Conservation (phyloP, 2,329 filamentous ascomycete genomes). For the Hymenoscyphus scutula region DNA sequence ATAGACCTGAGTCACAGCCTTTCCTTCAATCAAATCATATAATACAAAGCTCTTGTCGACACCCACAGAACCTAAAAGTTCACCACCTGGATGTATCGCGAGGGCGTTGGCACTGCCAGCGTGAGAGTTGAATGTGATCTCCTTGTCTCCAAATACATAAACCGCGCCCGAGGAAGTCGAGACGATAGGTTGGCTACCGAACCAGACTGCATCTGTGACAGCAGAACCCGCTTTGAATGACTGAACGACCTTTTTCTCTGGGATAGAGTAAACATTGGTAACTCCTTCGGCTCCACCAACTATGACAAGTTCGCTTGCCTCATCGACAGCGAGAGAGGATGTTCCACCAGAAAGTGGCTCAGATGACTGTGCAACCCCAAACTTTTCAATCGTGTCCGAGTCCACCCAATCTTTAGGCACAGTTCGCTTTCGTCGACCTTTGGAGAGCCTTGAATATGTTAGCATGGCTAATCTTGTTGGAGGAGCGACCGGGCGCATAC, state of each 20-base stretch:
- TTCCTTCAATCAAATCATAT: conserved; percentile 71
- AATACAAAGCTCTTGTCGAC: conserved; percentile 90
- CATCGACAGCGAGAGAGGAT: conserved; percentile 55
- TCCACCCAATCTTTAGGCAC: conserved; percentile 84
- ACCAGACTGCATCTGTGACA: conserved; percentile 56
- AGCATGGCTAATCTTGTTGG: conserved; percentile 16
- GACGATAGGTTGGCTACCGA: conserved; percentile 34
- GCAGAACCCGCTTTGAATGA: conserved; percentile 42
- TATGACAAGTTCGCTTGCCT: conserved; percentile 57
- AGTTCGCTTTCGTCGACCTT: conserved; percentile 84
- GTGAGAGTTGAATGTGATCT: conserved; percentile 71
- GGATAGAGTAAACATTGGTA: conserved; percentile 75
- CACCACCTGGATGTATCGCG: conserved; percentile 77
- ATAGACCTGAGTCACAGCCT: conserved; percentile 74
- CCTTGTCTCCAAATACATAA: conserved; percentile 72
- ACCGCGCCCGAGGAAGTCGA: conserved; percentile 53
- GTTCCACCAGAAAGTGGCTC: conserved; percentile 60
- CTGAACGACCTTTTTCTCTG: conserved; percentile 66
- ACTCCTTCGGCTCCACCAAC: conserved; percentile 61
- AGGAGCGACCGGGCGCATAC: conserved; percentile 51
- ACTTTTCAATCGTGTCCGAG: conserved; percentile 64
- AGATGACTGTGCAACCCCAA: conserved; percentile 51
- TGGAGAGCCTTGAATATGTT: conserved; percentile 63
- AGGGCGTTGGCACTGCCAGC: conserved; percentile 77
- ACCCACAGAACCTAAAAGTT: conserved; percentile 82